A percentile compares a stretch with the other conserved stretches of the same genome.
These are phyloP conservation scores for Flaveria linearis DNA, from an alignment of 129 eudicot species.

Conservation along the genomic window DNA sequence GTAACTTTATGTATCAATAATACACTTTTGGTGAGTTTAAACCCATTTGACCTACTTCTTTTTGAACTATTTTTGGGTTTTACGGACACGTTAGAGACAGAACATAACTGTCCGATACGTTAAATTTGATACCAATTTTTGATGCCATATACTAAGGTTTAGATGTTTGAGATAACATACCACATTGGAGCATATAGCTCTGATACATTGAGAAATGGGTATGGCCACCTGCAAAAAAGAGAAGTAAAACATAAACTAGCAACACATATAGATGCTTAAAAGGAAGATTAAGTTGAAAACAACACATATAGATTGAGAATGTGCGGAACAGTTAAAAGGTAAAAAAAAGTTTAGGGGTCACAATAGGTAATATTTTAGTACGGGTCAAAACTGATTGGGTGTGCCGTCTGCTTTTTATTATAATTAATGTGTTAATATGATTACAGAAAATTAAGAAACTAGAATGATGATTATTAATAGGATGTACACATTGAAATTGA, in stretches of 20 bases:
- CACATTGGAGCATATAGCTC: conserved; percentile 60
- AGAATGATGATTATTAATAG: neutral
- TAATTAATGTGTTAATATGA: neutral
- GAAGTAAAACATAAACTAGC: conserved; percentile 18
- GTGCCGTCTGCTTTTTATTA: neutral
- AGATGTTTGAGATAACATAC: conserved; percentile 41
- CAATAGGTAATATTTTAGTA: neutral
- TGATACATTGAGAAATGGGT: conserved; percentile 77
- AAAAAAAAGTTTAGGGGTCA: neutral
- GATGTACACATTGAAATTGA: neutral
- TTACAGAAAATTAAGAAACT: neutral
- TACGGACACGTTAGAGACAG: neutral
- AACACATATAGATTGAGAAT: neutral
- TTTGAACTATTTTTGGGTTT: neutral
- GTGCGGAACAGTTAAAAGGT: neutral
- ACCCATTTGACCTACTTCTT: neutral
- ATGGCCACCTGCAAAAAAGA: conserved; percentile 81
- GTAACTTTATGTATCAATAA: neutral
- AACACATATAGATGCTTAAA: neutral
- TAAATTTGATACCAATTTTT: neutral
- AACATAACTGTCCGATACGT: neutral
- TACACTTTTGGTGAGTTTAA: neutral
- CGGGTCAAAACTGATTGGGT: neutral
- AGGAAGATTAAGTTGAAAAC: neutral
- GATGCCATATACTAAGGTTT: neutral